A percentile compares a stretch with the other conserved stretches of the same genome.
Evolutionary conservation across 164 flowering plant species (phyloP).

Genomic region (Macadamia tetraphylla): DNA sequence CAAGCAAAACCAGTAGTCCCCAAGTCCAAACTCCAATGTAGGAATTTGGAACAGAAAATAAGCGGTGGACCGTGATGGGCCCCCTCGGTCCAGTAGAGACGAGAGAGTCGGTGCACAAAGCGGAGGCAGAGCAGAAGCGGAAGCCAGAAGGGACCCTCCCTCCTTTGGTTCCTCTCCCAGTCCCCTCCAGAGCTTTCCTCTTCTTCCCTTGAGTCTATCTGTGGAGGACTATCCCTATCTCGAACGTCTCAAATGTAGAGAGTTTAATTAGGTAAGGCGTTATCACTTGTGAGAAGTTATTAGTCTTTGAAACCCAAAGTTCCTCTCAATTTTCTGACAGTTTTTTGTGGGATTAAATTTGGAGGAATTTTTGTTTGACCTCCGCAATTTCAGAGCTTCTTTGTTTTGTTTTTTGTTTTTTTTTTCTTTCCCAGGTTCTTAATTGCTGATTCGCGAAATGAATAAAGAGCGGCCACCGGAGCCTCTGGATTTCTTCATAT

Average conservation of each 20-base stretch:
- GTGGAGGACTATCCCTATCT: background rate
- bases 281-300: background rate
- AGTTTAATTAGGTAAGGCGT: background rate
- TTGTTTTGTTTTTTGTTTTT: background rate
- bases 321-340: background rate
- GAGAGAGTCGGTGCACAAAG: too few species aligned
- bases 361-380: too few species aligned
- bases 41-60: too few species aligned
- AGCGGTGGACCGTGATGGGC: too few species aligned
- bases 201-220: background rate
- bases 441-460: slow-evolving; percentile 9
- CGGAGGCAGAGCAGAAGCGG: too few species aligned
- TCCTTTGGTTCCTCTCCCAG: background rate
- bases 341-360: background rate
- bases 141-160: too few species aligned
- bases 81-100: too few species aligned
- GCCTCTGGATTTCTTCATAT: slow-evolving; percentile 37
- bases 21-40: too few species aligned
- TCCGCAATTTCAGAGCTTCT: background rate
- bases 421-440: background rate
- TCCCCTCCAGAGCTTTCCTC: too few species aligned
- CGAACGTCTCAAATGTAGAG: background rate
- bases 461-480: slow-evolving; percentile 27
- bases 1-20: too few species aligned
- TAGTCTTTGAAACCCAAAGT: background rate